These are phyloP conservation scores for Gracilariopsis chorda DNA, from an alignment of 23 red algal species.

Conservation along the genomic window DNA sequence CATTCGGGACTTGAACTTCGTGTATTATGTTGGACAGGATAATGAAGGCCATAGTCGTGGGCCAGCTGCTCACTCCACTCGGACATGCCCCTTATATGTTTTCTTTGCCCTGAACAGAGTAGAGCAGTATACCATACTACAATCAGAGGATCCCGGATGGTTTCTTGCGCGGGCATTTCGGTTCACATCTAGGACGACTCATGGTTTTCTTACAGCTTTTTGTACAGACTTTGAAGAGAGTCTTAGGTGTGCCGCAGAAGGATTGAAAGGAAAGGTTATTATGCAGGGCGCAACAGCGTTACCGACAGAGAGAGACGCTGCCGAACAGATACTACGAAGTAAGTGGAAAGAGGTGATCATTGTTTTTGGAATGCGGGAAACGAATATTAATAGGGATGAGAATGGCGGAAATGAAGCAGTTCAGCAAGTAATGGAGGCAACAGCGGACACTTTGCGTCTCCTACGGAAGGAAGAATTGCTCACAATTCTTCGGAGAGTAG, in stretches of 20 bases:
- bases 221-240: background rate
- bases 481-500: background rate
- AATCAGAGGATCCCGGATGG: conserved; percentile 27
- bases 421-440: background rate
- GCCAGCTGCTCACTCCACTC: too few species aligned
- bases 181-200: background rate
- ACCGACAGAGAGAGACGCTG: background rate
- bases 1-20: background rate
- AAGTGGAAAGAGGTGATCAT: background rate
- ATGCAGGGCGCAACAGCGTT: background rate
- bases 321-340: background rate
- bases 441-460: background rate
- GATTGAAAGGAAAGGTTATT: background rate
- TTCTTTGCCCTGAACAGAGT: background rate
- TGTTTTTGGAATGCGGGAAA: background rate
- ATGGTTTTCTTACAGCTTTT: background rate
- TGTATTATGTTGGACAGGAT: background rate
- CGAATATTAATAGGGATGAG: background rate
- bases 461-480: background rate
- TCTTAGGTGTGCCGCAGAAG: background rate
- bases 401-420: background rate
- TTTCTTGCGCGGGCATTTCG: conserved; percentile 3
- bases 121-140: background rate
- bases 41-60: too few species aligned
- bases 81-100: background rate